phyloP scores from a whole-genome alignment of 352 stramenopile species.

The Thraustochytrium sp. region DNA sequence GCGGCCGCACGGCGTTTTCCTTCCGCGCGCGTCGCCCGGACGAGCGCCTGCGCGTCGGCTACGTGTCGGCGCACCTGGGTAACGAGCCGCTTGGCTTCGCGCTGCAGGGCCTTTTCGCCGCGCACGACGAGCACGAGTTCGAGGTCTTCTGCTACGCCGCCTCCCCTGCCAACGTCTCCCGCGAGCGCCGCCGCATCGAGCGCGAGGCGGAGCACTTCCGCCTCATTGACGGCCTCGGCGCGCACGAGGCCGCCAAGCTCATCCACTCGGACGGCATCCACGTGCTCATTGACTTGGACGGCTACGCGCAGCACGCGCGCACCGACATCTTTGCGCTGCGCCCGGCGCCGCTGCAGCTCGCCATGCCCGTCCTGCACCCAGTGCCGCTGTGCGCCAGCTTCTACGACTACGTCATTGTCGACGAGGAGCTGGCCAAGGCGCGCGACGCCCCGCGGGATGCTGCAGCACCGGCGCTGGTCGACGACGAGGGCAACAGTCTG shows the following conservation, averaged over 20 bases:
- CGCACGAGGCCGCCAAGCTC: conserved; percentile 60
- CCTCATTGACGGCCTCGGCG: conserved; percentile 65
- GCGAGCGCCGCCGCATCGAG: conserved; percentile 71
- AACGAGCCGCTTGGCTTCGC: conserved; percentile 84
- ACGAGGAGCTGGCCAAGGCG: conserved; percentile 63
- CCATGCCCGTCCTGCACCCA: conserved; percentile 76
- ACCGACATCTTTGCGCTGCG: conserved; percentile 86
- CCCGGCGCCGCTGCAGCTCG: conserved; percentile 76
- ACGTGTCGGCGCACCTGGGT: conserved; percentile 79
- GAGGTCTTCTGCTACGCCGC: conserved; percentile 83
- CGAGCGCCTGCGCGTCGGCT: conserved; percentile 68
- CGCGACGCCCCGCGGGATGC: conserved; percentile 46
- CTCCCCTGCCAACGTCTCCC: conserved; percentile 65
- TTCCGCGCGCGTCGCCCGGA: neutral
- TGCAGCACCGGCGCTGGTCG: neutral
- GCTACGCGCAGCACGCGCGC: conserved; percentile 80
- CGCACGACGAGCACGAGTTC: conserved; percentile 74
- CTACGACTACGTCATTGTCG: conserved; percentile 84
- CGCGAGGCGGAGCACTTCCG: conserved; percentile 75
- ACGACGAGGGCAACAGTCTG: conserved; percentile 53
- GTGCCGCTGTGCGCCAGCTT: conserved; percentile 81
- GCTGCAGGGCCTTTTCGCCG: conserved; percentile 79
- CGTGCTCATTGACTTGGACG: conserved; percentile 84
- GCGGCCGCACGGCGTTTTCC: neutral
- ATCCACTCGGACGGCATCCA: conserved; percentile 78